phyloP scores from a whole-genome alignment of 2,329 filamentous ascomycete genomes.

The Delphinella strobiligena region DNA sequence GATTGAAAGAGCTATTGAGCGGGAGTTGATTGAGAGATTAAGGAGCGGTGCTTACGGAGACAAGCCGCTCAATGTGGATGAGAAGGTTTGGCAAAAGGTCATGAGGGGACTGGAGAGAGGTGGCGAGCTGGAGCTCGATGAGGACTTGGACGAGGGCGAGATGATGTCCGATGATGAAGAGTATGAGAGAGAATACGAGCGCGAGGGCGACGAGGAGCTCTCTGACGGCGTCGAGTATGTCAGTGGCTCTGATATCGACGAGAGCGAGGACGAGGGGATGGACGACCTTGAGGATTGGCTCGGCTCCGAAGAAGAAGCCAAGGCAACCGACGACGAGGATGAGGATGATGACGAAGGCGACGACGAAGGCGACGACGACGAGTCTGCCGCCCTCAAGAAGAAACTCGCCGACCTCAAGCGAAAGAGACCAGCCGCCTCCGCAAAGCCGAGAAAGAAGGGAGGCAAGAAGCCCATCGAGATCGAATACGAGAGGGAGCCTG shows the following conservation, averaged over 20 bases:
- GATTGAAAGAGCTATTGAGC: constrained; percentile 89
- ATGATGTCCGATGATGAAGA: constrained; percentile 62
- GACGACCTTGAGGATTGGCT: constrained; percentile 96
- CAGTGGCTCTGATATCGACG: constrained; percentile 75
- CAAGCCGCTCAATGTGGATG: constrained; percentile 86
- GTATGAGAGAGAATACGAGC: constrained; percentile 51
- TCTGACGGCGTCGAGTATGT: constrained; percentile 83
- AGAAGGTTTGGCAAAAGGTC: constrained; percentile 94
- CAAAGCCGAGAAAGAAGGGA: constrained; percentile 48
- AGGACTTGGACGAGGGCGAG: constrained; percentile 80
- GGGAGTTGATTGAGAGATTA: constrained; percentile 83
- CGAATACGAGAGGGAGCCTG: constrained; percentile 60
- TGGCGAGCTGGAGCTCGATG: constrained; percentile 69
- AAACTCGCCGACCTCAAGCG: constrained; percentile 41
- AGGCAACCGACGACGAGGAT: constrained; percentile 42
- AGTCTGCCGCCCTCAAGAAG: constrained; percentile 47
- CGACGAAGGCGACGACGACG: constrained; percentile 34
- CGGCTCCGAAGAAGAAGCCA: constrained; percentile 43
- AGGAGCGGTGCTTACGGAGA: constrained; percentile 91
- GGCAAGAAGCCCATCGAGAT: constrained; percentile 54
- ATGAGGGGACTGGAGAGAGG: constrained; percentile 78
- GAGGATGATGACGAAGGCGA: constrained; percentile 46
- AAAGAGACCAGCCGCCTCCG: constrained; percentile 38
- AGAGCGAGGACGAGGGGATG: constrained; percentile 56
- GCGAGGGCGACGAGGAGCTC: constrained; percentile 43